Base-by-base conservation (phyloP, 768 basidiomycete genomes). In the Macrolepiota fuliginosa region DNA sequence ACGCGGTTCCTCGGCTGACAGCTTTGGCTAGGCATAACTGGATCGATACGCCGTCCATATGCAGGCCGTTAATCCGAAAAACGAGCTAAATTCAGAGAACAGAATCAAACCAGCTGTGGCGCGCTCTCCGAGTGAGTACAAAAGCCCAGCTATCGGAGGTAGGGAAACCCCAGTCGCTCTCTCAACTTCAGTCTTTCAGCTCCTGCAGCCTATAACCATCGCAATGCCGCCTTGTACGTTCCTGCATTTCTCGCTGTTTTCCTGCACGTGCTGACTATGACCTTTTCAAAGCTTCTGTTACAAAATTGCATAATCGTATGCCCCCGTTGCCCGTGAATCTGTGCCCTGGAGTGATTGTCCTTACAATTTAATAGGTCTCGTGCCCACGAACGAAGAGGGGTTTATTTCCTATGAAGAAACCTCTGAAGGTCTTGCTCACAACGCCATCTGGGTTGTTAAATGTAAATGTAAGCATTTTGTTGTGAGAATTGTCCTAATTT, bases 401-500 rank as follows among this genome's bases (percentile, higher is more conserved):
- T 15, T 19, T 9, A 53, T 87, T 54, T 77, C 71, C 47, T 88
- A 75, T 73, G 71, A 56, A 13, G 80, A 82, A 52, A 67, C 64
- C 0, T 64, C 46, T 1, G 64, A 72, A 4, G 87, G 87, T 0
- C 81, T 76, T 0, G 62, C 77, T 9, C 69, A 82, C 65, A 71
- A 74, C 11, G 65, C 74, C 32, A 58, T 67, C 22, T 90, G 87
- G 87, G 83, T 76, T 10, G 70, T 77, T n/a, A 69, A 77, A 22
- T 88, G 85, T 71, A 87, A 83, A 73, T 75, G 88, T 87, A 65
- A 66, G 83, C 58, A 5, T 2, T 19, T 24, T 22, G 24, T 29
- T 25, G 27, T 17, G 22, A 49, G n/a, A 24, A 24, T 45, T 15
- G 11, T 29, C 25, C 24, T 19, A 19, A 24, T 54, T 53, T 49